Percentiles rank a stretch among this genome's conserved stretches.
phyloP scores from a whole-genome alignment of 306 rosid genomes.

The Acmispon strigosus region DNA sequence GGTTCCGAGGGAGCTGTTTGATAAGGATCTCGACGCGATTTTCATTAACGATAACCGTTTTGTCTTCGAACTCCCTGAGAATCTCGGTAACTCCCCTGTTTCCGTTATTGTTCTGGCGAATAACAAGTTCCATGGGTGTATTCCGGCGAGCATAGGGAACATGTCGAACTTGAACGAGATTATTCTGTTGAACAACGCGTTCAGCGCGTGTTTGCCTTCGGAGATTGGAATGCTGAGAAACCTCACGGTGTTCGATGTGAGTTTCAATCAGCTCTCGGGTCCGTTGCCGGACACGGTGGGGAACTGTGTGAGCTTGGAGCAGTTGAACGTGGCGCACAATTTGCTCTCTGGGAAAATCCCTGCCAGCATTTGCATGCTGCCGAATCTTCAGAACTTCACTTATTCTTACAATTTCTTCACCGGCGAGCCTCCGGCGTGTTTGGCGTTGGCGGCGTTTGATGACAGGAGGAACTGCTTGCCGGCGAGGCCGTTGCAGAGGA shows the following conservation, averaged over 20 bases:
- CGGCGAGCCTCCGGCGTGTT: conserved; percentile 71
- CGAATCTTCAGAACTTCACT: conserved; percentile 76
- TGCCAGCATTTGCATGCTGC: conserved; percentile 55
- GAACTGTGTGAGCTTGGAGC: conserved; percentile 41
- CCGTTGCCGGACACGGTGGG: conserved; percentile 47
- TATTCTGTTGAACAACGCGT: conserved; percentile 37
- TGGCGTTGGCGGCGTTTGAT: conserved; percentile 38
- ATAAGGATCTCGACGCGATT: conserved; percentile 63
- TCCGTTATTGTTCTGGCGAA: conserved; percentile 70
- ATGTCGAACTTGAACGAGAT: conserved; percentile 62
- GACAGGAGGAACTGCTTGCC: conserved; percentile 76
- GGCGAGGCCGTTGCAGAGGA: conserved; percentile 60
- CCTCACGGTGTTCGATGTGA: conserved; percentile 55
- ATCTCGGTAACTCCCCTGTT: conserved; percentile 59
- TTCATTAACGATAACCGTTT: conserved; percentile 62
- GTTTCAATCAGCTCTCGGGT: conserved; percentile 47
- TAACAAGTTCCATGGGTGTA: conserved; percentile 58
- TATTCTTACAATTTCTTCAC: conserved; percentile 82
- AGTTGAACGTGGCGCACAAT: conserved; percentile 59
- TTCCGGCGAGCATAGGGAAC: conserved; percentile 62
- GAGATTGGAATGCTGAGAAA: conserved; percentile 55
- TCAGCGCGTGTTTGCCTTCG: conserved; percentile 51
- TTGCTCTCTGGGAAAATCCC: conserved; percentile 56
- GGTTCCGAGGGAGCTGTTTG: conserved; percentile 47
- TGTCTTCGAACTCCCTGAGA: conserved; percentile 41